These are phyloP conservation scores for Septoria linicola DNA, from an alignment of 2,329 filamentous ascomycete genomes.

Conservation along the genomic window DNA sequence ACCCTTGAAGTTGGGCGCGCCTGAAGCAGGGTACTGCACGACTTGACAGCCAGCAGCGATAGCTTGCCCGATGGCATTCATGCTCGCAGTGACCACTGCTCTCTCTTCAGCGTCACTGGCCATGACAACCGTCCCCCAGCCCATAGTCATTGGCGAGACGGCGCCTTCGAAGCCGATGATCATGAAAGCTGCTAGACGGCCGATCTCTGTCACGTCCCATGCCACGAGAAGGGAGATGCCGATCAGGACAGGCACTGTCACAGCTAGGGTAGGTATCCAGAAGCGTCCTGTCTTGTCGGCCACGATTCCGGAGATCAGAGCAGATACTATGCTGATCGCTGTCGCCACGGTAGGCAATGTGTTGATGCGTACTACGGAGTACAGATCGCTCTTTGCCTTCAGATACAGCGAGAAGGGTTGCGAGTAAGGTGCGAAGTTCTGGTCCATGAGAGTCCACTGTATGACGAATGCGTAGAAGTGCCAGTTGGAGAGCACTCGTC, in stretches of 20 bases:
- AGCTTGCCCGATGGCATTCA: conserved; percentile 47
- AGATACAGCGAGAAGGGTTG: not conserved
- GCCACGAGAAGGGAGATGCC: conserved; percentile 39
- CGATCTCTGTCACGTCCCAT: conserved; percentile 43
- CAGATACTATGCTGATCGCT: conserved; percentile 42
- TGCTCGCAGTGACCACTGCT: conserved; percentile 45
- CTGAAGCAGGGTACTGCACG: conserved; percentile 41
- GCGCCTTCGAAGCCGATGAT: conserved; percentile 41
- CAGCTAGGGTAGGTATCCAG: conserved; percentile 41
- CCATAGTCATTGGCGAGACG: conserved; percentile 9
- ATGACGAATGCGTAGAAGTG: not conserved
- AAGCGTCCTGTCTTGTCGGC: conserved; percentile 41
- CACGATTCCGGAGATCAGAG: conserved; percentile 37
- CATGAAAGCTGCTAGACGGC: conserved; percentile 42
- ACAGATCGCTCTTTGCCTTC: not conserved
- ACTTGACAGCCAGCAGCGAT: conserved; percentile 45
- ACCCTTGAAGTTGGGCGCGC: conserved; percentile 39
- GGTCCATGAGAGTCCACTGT: not conserved
- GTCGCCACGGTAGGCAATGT: conserved; percentile 44
- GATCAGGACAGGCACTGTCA: too few relatives aligned
- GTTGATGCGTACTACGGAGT: conserved; percentile 44
- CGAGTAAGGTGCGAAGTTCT: not conserved
- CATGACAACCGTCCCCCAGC: conserved; percentile 13
- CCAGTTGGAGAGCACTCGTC: not conserved
- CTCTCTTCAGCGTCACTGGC: conserved; percentile 38